Evolutionary conservation across 2,329 filamentous ascomycete genomes (phyloP), one percentile per base, ranked within the genome.

Genomic region (Botrytis medusae): DNA sequence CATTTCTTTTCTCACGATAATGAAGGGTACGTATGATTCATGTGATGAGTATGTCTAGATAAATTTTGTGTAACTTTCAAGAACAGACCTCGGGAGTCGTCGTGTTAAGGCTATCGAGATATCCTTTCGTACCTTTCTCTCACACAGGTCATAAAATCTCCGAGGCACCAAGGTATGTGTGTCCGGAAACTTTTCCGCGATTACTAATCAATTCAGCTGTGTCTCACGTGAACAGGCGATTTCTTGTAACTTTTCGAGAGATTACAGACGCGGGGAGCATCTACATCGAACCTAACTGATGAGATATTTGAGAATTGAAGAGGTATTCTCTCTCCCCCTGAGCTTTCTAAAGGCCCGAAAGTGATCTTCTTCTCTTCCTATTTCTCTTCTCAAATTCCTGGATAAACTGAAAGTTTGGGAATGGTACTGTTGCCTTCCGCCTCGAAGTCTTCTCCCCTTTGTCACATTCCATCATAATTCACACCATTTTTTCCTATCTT

Each of bases 261-360:
- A 12, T 4, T 29, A 29, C 37, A 25, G 5, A 46, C n/a, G 29
- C 40, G 42, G 22, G 4, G 62, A 46, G 42, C 62, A 10, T 20
- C 20, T 32, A 29, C 25, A 25, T 14, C 34, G 42, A 32, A n/a
- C 12, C 12, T 54, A 14, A n/a, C 10, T n/a, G 48, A n/a, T 7
- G 12, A n/a, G 16, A n/a, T 4, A 51, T n/a, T 51, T 51, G 48
- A n/a, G 25, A 54, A 54, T 12, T 2, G 8, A 16, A n/a, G n/a
- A 16, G 48, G 25, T 8, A 0, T 54, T 54, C 48, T 54, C 25
- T 5, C 6, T 54, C 5, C n/a, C 5, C n/a, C 6, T 16, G 9
- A 4, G 7, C 25, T n/a, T n/a, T n/a, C 5, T 4, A 16, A n/a
- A 54, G 1, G 25, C 0, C 2, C 10, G 48, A 16, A 10, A 1